Evolutionary conservation across 768 basidiomycete species (phyloP).

Genomic region (Coprinopsis sp.): DNA sequence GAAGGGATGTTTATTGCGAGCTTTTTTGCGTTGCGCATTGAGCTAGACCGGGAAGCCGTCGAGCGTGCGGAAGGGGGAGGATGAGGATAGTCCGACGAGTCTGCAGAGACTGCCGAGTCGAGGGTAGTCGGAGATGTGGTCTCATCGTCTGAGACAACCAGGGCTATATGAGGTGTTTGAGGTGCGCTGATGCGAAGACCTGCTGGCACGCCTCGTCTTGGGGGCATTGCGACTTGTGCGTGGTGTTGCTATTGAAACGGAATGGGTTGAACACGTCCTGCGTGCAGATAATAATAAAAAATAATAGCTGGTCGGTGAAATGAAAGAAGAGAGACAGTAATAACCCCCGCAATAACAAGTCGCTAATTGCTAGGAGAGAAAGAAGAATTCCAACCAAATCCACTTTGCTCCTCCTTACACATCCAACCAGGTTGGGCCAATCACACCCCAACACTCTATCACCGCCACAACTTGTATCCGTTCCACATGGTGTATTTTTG

Average conservation of each 20-base stretch:
- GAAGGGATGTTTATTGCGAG: conserved; percentile 66
- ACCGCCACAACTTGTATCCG: no score
- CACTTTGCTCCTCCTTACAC: no score
- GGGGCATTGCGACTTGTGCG: conserved; percentile 25
- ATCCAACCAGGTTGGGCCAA: no score
- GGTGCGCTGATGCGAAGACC: conserved; percentile 56
- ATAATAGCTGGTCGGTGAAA: no score
- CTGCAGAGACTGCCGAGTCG: no score
- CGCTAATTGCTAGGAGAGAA: no score
- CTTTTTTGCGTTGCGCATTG: conserved; percentile 65
- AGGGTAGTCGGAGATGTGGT: no score
- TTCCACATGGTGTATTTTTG: no score
- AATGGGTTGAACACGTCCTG: conserved; percentile 32
- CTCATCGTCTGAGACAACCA: conserved; percentile 25
- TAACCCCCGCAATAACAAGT: background rate
- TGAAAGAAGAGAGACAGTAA: conserved; percentile 18
- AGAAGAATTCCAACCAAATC: no score
- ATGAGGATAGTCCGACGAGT: conserved; percentile 39
- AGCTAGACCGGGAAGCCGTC: conserved; percentile 30
- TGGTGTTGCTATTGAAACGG: no score
- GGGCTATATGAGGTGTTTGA: conserved; percentile 43
- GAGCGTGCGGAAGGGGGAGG: no score
- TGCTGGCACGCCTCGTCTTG: conserved; percentile 50
- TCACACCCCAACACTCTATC: no score
- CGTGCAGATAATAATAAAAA: conserved; percentile 33